A percentile compares a stretch with the other conserved stretches of the same genome.
Evolutionary conservation across 2,329 filamentous ascomycete species (phyloP).

Genomic region (Colletotrichum chrysophilum): DNA sequence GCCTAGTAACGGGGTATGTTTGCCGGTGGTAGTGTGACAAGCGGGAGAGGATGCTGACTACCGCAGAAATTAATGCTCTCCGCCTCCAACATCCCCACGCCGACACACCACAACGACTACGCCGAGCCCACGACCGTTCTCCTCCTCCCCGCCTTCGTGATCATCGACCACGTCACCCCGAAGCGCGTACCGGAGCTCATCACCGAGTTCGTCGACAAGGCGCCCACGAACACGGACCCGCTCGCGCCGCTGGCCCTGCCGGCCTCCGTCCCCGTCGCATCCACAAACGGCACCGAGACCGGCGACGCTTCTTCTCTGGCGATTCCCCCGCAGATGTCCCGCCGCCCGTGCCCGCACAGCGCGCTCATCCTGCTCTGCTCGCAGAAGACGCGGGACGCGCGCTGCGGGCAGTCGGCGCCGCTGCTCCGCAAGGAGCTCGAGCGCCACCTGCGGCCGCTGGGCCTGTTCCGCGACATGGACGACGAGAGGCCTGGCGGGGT

Average conservation of each 20-base stretch:
- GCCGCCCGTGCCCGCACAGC: slow-evolving; percentile 78
- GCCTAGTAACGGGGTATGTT: slow-evolving; percentile 72
- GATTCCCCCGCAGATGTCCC: slow-evolving; percentile 33
- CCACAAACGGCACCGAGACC: neutral
- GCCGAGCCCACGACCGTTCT: slow-evolving; percentile 78
- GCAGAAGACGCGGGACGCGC: slow-evolving; percentile 90
- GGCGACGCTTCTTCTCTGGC: slow-evolving; percentile 24
- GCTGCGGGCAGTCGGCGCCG: slow-evolving; percentile 93
- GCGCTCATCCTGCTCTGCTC: slow-evolving; percentile 93
- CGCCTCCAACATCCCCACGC: slow-evolving; percentile 88
- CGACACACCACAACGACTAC: slow-evolving; percentile 68
- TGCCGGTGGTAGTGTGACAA: no score
- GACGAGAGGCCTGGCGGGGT: slow-evolving; percentile 91
- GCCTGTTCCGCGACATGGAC: slow-evolving; percentile 84
- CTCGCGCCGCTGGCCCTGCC: slow-evolving; percentile 50
- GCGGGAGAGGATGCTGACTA: neutral
- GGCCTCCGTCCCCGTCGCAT: slow-evolving; percentile 33
- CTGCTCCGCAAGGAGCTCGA: slow-evolving; percentile 89
- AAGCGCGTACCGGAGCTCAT: slow-evolving; percentile 75
- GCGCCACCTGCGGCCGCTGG: slow-evolving; percentile 83
- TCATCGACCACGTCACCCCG: slow-evolving; percentile 85
- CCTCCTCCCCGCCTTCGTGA: slow-evolving; percentile 82
- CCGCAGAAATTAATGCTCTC: slow-evolving; percentile 83
- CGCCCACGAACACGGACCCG: slow-evolving; percentile 76
- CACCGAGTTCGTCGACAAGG: slow-evolving; percentile 68